These are phyloP conservation scores for Asterophora lycoperdoides DNA, from an alignment of 768 basidiomycete species.

Conservation along the genomic window DNA sequence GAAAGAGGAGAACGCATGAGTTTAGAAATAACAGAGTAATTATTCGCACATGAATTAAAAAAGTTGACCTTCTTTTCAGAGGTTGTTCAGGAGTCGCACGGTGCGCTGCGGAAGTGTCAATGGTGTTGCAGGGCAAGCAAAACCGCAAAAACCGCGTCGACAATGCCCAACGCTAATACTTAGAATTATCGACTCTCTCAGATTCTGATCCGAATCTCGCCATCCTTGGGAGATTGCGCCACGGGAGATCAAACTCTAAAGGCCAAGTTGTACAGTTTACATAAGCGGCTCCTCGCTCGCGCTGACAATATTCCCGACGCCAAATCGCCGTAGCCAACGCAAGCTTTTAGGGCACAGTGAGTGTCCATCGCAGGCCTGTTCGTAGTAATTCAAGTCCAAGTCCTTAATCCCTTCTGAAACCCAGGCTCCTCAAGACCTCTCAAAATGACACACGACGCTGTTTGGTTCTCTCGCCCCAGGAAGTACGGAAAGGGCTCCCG, in stretches of 20 bases:
- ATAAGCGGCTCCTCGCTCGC: conserved; percentile 22
- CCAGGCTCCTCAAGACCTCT: conserved; percentile 17
- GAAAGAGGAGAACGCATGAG: too few relatives aligned
- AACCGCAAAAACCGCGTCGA: too few relatives aligned
- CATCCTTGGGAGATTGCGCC: too few relatives aligned
- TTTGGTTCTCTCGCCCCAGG: conserved; percentile 96
- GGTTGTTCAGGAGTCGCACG: too few relatives aligned
- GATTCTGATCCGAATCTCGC: too few relatives aligned
- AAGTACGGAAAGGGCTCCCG: conserved; percentile 94
- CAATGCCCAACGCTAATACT: too few relatives aligned
- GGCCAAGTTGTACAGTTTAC: conserved; percentile 36
- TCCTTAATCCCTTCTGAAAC: not conserved
- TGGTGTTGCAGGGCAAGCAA: too few relatives aligned
- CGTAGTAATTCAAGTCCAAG: not conserved
- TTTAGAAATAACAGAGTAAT: too few relatives aligned
- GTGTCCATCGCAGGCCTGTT: conserved; percentile 13
- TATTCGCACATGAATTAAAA: too few relatives aligned
- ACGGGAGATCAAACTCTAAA: conserved; percentile 35
- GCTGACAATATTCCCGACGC: conserved; percentile 10
- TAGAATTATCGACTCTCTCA: too few relatives aligned
- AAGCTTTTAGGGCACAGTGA: conserved; percentile 27
- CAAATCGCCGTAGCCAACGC: conserved; percentile 11
- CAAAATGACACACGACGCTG: conserved; percentile 96
- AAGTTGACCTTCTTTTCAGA: too few relatives aligned
- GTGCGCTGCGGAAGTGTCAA: too few relatives aligned